phyloP scores from a whole-genome alignment of 106 monocot genomes.

The Amphibolis antarctica region DNA sequence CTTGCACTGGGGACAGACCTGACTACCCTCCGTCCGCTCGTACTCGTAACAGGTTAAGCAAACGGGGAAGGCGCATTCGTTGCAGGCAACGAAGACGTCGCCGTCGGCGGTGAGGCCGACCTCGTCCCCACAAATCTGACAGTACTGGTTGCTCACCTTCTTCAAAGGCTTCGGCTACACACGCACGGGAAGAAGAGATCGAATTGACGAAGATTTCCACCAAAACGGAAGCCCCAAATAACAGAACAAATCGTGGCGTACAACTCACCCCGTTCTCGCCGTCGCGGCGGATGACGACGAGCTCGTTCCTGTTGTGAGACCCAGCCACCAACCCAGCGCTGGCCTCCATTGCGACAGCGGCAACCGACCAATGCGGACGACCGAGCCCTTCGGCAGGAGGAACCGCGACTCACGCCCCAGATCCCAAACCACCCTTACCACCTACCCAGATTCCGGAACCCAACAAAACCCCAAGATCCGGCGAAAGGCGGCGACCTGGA shows the following conservation, averaged over 20 bases:
- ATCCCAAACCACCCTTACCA: too few species aligned
- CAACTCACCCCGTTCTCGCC: slow-evolving; percentile 11
- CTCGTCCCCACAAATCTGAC: slow-evolving; percentile 78
- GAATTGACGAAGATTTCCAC: too few species aligned
- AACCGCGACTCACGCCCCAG: too few species aligned
- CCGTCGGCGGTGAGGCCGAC: slow-evolving; percentile 42
- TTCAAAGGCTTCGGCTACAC: slow-evolving; percentile 59
- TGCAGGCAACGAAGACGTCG: slow-evolving; percentile 89
- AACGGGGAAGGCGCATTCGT: slow-evolving; percentile 91
- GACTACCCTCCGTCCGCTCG: slow-evolving; percentile 69
- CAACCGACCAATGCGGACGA: too few species aligned
- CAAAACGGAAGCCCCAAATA: too few species aligned
- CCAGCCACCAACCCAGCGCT: slow-evolving; percentile 43
- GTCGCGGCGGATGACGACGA: slow-evolving; percentile 75
- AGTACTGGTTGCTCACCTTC: slow-evolving; percentile 45
- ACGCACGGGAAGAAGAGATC: too few species aligned
- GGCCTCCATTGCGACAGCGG: too few species aligned
- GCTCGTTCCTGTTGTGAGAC: slow-evolving; percentile 84
- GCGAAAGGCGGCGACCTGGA: too few species aligned
- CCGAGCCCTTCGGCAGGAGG: too few species aligned
- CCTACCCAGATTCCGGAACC: too few species aligned
- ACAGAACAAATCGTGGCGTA: too few species aligned
- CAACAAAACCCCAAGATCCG: too few species aligned
- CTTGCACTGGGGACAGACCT: slow-evolving; percentile 86
- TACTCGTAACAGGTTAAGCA: slow-evolving; percentile 82